Evolutionary conservation across 1,139 yeast genomes (phyloP).

Genomic region (Kodamaea arcana): DNA sequence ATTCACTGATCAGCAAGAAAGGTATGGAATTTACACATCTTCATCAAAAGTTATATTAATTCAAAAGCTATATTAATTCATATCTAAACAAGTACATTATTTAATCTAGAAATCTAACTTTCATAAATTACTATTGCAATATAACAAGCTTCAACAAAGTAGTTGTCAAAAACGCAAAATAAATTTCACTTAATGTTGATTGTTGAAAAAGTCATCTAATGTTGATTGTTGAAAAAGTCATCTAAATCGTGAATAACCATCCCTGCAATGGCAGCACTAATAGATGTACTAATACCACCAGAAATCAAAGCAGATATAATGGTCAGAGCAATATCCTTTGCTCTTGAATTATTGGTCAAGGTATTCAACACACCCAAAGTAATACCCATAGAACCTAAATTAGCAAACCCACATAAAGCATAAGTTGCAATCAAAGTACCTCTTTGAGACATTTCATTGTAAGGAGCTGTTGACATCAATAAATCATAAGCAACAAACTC

Average conservation of each 20-base stretch:
- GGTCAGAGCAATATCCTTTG: conserved; percentile 47
- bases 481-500: conserved; percentile 57
- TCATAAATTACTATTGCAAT: neutral
- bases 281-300: conserved; percentile 54
- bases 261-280: conserved; percentile 64
- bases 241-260: conserved; percentile 57
- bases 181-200: conserved; percentile 1
- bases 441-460: conserved; percentile 47
- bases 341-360: conserved; percentile 49
- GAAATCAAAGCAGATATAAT: conserved; percentile 50
- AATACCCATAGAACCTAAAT: conserved; percentile 62
- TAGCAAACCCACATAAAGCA: conserved; percentile 64
- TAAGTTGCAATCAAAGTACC: conserved; percentile 59
- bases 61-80: too few species aligned
- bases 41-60: too few species aligned
- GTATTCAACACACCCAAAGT: conserved; percentile 61
- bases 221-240: conserved; percentile 9
- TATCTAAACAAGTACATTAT: too few species aligned
- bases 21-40: too few species aligned
- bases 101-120: neutral
- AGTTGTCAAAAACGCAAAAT: neutral
- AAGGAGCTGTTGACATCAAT: conserved; percentile 43
- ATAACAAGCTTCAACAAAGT: too few species aligned
- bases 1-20: too few species aligned
- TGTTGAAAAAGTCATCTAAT: conserved; percentile 7